Conservation (phyloP, 2,329 filamentous ascomycete species). For the Knoxdaviesia capensis region DNA sequence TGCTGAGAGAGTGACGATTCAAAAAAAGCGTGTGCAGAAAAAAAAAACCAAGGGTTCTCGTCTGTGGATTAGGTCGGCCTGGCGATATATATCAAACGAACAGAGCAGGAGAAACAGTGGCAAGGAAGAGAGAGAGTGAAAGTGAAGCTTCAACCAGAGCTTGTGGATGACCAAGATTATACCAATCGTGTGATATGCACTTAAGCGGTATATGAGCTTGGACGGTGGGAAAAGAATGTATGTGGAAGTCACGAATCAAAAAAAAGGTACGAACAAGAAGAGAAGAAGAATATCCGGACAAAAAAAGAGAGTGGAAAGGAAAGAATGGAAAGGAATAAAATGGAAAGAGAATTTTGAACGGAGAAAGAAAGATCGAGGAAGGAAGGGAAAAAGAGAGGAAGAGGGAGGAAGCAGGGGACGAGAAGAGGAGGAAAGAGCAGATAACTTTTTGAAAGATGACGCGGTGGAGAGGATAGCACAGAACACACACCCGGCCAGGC, state of each 20-base stretch:
- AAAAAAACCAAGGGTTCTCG: not conserved
- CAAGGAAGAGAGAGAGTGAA: no score
- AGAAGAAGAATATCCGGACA: not conserved
- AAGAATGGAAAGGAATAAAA: not conserved
- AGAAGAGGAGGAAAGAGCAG: constrained; percentile 9
- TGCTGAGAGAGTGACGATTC: not conserved
- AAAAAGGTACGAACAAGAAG: not conserved
- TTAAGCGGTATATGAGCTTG: no score
- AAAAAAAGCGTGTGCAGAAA: not conserved
- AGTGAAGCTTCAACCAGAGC: no score
- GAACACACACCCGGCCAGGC: no score
- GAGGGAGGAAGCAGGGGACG: constrained; percentile 7
- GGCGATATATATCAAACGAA: no score
- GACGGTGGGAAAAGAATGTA: no score
- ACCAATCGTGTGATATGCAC: no score
- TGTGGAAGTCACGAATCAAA: no score
- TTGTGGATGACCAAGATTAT: no score
- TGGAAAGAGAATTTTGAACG: constrained; percentile 1
- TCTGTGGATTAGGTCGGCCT: no score
- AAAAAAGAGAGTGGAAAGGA: not conserved
- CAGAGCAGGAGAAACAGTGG: no score
- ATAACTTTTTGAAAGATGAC: constrained; percentile 1
- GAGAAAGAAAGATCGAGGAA: constrained; percentile 12
- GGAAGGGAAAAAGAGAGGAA: constrained; percentile 7
- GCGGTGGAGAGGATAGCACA: not conserved